Evolutionary conservation across 768 basidiomycete species (phyloP), one percentile per base, ranked within the genome.

Genomic region (Auricularia auricula-judae): DNA sequence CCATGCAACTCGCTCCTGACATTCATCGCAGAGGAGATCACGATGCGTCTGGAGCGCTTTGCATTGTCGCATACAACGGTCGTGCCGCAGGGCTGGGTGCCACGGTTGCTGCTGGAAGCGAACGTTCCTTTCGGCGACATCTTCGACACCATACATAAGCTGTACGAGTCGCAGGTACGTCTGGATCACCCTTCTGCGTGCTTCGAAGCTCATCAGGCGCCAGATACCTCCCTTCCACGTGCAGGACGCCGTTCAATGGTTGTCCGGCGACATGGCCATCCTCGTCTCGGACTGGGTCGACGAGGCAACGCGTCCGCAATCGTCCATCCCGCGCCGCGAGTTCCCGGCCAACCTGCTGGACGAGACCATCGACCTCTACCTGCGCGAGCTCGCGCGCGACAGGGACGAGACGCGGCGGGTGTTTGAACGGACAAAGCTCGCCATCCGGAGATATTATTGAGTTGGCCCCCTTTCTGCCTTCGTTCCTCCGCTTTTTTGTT

Each of bases 171-270:
- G 33, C 89, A 93, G 77, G 94, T 93, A 74, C 70, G 62, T 63
- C 64, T 12, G 51, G 58, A 34, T 58, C 11, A 18, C 43, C 36
- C 44, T 4, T 34, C 53, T 66, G 62, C 29, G 29, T 29, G 29
- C 29, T 29, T 29, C 29, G 2, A 29, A 29, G 29, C 29, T 29
- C 29, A 29, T 29, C 29, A 29, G 29, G 29, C 62, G 36, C 69
- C 67, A 91, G 89, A 82, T 91, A 23, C 88, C 91, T 16, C 89
- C 91, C 5, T 93, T 91, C 78, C 89, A 91, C 71, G 83, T 84
- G 59, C 90, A 90, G 70, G 80, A 79, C 39, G 89, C 89, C 66
- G 87, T 91, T 3, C 89, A 92, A 71, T 81, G 85, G 47, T 83
- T 93, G 64, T 91, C 90, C 0, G 81, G 86, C 7, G 91, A 92